A percentile compares a stretch with the other conserved stretches of the same genome.
Evolutionary conservation across 192 early-diverging fungal species (phyloP).

Genomic region (Funneliformis mosseae): DNA sequence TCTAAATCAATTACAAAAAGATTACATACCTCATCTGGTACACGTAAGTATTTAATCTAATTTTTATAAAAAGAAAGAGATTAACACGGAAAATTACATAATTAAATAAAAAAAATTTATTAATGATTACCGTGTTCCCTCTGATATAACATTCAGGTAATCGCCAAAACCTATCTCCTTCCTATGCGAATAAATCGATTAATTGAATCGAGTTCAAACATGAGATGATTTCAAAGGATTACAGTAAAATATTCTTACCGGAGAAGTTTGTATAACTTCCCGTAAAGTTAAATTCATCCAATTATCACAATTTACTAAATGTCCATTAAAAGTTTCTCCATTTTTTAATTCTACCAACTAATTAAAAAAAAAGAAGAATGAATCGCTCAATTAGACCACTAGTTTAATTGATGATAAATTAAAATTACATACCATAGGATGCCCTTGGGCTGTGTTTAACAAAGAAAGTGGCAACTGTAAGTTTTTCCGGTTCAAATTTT

Average conservation of each 20-base stretch:
- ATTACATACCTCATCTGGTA: slow-evolving; percentile 77
- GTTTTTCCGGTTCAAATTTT: background rate
- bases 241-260: slow-evolving; percentile 49
- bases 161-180: slow-evolving; percentile 92
- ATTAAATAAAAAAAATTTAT: slow-evolving; percentile 1
- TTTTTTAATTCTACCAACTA: slow-evolving; percentile 95
- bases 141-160: slow-evolving; percentile 92
- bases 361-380: background rate
- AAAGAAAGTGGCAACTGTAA: slow-evolving; percentile 87
- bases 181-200: slow-evolving; percentile 46
- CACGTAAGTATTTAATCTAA: slow-evolving; percentile 75
- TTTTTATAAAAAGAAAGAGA: background rate
- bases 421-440: slow-evolving; percentile 67
- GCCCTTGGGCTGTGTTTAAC: slow-evolving; percentile 84
- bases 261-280: slow-evolving; percentile 92
- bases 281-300: slow-evolving; percentile 97
- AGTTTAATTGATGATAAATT: background rate
- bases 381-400: background rate
- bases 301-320: slow-evolving; percentile 94
- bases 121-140: slow-evolving; percentile 69
- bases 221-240: background rate
- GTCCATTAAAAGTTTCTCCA: slow-evolving; percentile 98
- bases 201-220: background rate
- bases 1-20: background rate
- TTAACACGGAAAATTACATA: background rate